Percentiles rank a stretch among this genome's conserved stretches.
Evolutionary conservation across 2,329 filamentous ascomycete species (phyloP).

Genomic region (Aspergillus sergii): DNA sequence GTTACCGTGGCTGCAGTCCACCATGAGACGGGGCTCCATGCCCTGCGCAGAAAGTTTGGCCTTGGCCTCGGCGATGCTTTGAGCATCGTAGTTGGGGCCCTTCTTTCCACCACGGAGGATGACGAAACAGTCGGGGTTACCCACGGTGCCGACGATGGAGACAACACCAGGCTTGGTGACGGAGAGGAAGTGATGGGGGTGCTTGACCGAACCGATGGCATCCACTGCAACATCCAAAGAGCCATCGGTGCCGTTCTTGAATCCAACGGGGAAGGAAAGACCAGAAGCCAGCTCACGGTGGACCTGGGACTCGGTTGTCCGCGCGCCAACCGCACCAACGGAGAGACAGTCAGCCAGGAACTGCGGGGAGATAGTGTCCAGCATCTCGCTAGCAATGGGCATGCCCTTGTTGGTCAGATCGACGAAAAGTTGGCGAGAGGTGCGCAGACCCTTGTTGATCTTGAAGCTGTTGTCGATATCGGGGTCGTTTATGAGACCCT

Average conservation of each 20-base stretch:
- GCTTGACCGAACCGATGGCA: constrained; percentile 87
- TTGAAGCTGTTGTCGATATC: constrained; percentile 98
- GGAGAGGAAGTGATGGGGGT: constrained; percentile 94
- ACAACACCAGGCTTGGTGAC: constrained; percentile 96
- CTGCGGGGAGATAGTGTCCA: constrained; percentile 97
- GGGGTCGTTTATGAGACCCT: constrained; percentile 97
- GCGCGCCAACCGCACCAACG: constrained; percentile 90
- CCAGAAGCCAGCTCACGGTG: constrained; percentile 94
- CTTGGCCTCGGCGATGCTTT: constrained; percentile 83
- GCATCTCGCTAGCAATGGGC: constrained; percentile 96
- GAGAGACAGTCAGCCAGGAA: constrained; percentile 92
- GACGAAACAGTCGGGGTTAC: constrained; percentile 96
- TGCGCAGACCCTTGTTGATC: constrained; percentile 94
- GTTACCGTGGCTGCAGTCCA: constrained; percentile 98
- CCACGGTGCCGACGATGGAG: constrained; percentile 89
- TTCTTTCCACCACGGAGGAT: constrained; percentile 90
- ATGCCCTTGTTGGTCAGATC: constrained; percentile 90
- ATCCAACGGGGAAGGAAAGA: constrained; percentile 94
- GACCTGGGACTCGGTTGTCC: constrained; percentile 93
- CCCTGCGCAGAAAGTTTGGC: constrained; percentile 74
- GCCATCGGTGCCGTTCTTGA: constrained; percentile 99
- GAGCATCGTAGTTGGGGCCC: constrained; percentile 90
- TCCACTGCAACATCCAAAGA: constrained; percentile 88
- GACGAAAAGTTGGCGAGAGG: constrained; percentile 87
- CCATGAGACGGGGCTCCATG: constrained; percentile 80